Percentiles rank a stretch among this genome's conserved stretches.
Evolutionary conservation across 2,329 filamentous ascomycete species (phyloP).

Genomic region (Fusarium continuum): DNA sequence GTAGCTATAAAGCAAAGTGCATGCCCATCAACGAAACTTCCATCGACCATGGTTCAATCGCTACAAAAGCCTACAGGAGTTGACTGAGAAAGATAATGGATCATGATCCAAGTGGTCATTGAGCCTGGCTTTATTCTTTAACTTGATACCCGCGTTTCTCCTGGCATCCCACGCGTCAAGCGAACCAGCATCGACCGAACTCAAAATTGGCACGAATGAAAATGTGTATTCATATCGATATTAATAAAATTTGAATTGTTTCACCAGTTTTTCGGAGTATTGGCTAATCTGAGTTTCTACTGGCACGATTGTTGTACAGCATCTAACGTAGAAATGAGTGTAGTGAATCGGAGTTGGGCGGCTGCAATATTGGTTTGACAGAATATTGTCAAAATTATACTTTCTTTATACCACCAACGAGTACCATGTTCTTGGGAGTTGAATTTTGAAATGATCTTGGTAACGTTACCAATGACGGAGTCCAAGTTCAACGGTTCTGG

Average conservation of each 20-base stretch:
- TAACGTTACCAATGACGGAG: constrained; percentile 9
- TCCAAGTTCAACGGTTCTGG: constrained; percentile 6
- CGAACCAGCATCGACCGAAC: not conserved
- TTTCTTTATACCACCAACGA: not conserved
- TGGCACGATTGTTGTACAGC: constrained; percentile 30
- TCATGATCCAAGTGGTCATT: not conserved
- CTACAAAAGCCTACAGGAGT: too few species aligned
- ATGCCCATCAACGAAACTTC: not conserved
- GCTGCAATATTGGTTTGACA: constrained; percentile 15
- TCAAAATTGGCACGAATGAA: not conserved
- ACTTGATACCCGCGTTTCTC: not conserved
- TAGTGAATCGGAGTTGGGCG: constrained; percentile 15
- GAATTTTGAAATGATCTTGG: not conserved
- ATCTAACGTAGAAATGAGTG: constrained; percentile 22
- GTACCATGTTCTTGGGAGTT: not conserved
- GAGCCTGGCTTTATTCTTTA: not conserved
- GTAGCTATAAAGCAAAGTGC: not conserved
- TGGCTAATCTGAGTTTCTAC: constrained; percentile 23
- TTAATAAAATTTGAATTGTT: constrained; percentile 9
- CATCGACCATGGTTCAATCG: too few species aligned
- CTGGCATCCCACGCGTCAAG: not conserved
- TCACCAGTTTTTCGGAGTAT: constrained; percentile 23
- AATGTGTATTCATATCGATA: not conserved
- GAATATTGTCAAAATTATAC: not conserved
- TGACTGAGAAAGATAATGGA: not conserved